Evolutionary conservation across 176 grass and related monocot species (phyloP), one percentile per base, ranked within the genome.

Genomic region (Aegilops bicornis): DNA sequence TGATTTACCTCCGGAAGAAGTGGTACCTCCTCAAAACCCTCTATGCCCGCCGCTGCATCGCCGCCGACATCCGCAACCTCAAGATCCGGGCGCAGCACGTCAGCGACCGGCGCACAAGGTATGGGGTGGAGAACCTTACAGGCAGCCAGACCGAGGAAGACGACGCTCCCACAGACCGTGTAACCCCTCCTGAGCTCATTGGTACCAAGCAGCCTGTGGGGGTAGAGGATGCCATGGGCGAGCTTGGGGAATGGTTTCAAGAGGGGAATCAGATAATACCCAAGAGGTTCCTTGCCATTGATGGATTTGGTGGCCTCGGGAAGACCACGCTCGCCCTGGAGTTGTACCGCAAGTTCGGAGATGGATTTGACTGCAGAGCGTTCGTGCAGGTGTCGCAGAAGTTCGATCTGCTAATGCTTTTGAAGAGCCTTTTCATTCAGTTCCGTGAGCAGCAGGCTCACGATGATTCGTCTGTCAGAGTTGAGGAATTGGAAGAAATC

Each of bases 321-420:
- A 86, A 86, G 76, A 86, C 76, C 15, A 86, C 84, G 0, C 84
- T 86, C 3, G 73, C 73, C 62, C 24, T 19, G 80, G 80, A 7
- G 30, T 7, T 83, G 29, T 52, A 39, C 80, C 80, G 47, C 30
- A 40, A 69, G 64, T 54, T 83, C 12, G 80, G 80, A 11, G 47
- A 24, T 30, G 27, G 71, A 4, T 83, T 83, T 0, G 47, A 72
- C 15, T 17, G 40, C 48, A 31, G 66, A 25, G 66, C 80, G 6
- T 27, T 7, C 43, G 80, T 39, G 45, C 66, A 58, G 19, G 83
- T 63, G 22, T 85, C 83, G 1, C 83, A 85, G 83, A 85, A 78
- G 71, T 78, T 85, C 30, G 30, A 85, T 20, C 78, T 81, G 31
- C 48, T 2, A 1, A 25, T 8, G 0, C 37, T 81, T 37, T 20